phyloP scores from a whole-genome alignment of 2,329 filamentous ascomycete species.

The Colletotrichum australisinense region DNA sequence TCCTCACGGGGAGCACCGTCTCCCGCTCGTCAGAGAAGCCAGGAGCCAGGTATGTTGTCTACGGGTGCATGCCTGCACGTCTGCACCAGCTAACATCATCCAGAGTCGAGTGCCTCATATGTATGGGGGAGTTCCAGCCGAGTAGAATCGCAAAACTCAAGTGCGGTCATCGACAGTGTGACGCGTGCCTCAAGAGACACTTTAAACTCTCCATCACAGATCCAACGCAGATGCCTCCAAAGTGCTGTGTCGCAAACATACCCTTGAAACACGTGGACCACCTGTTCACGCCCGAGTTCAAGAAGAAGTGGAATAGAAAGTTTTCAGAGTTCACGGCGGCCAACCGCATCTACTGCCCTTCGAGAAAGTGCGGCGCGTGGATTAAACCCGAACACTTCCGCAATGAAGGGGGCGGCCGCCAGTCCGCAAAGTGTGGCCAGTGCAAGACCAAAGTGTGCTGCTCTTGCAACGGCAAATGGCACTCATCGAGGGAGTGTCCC shows the following conservation, averaged over 20 bases:
- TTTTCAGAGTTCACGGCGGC: slow-evolving; percentile 80
- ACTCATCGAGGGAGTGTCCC: slow-evolving; percentile 76
- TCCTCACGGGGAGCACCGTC: slow-evolving; percentile 18
- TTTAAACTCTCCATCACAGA: slow-evolving; percentile 83
- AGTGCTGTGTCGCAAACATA: slow-evolving; percentile 82
- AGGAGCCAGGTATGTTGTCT: slow-evolving; percentile 42
- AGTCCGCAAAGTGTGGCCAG: slow-evolving; percentile 75
- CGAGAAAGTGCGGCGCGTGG: slow-evolving; percentile 79
- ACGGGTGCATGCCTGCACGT: slow-evolving; percentile 23
- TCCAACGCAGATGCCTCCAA: slow-evolving; percentile 85
- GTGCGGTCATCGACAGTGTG: slow-evolving; percentile 86
- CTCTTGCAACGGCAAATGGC: slow-evolving; percentile 79
- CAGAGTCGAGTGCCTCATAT: slow-evolving; percentile 79
- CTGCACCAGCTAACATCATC: slow-evolving; percentile 20
- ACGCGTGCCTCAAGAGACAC: slow-evolving; percentile 77
- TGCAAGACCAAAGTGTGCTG: slow-evolving; percentile 83
- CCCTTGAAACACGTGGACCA: slow-evolving; percentile 80
- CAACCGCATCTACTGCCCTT: slow-evolving; percentile 83
- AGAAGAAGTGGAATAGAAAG: slow-evolving; percentile 83
- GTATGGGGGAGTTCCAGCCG: slow-evolving; percentile 74
- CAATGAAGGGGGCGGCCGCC: slow-evolving; percentile 67
- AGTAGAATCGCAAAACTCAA: slow-evolving; percentile 76
- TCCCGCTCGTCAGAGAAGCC: slow-evolving; percentile 40
- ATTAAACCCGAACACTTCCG: slow-evolving; percentile 79
- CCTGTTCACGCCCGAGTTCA: slow-evolving; percentile 80